Evolutionary conservation across 2,329 filamentous ascomycete genomes (phyloP), one percentile per base, ranked within the genome.

Genomic region (Fusarium neocosmosporiellum): DNA sequence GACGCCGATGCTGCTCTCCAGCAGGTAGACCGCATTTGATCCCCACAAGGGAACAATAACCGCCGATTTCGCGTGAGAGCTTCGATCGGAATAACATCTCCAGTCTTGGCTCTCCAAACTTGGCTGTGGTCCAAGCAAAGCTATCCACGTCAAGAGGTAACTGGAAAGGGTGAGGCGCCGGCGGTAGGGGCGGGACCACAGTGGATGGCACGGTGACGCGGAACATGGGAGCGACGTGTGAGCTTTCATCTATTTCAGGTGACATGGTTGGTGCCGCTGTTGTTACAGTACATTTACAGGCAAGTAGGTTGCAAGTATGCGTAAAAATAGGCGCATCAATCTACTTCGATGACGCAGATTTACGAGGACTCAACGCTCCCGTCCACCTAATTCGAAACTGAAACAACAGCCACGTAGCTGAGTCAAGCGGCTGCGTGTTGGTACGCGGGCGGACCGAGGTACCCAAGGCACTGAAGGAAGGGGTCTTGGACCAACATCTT

Each of bases 81-180:
- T 60, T 61, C 67, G 64, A 74, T 74, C 27, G 34, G 50, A 37
- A 59, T 64, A 18, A 27, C 48, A 71, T 73, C 41, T 69, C 53
- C 59, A 58, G 31, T 59, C 33, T 61, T 54, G 34, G 46, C 24
- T 58, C 55, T 63, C 34, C 62, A 73, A 58, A 53, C 57, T 65
- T 69, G 53, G 27, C 41, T 53, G 37, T 37, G 37, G 31, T 57
- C 43, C 59, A 67, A 72, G 59, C 48, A 63, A 59, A 72, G 67
- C 64, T 60, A 59, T 27, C 46, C 20, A 60, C 27, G 60, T 59
- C 63, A 71, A 68, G 55, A 54, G 31, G 63, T 50, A 57, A 48
- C 71, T 73, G 67, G 55, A 50, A 62, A 73, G 67, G 71, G 58
- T 71, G 71, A 73, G 60, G 71, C 68, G 71, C 57, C 41, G 71